Percentiles rank a stretch among this genome's conserved stretches.
These are phyloP conservation scores for Pyrenophora teres DNA, from an alignment of 2,329 filamentous ascomycete genomes.

Conservation along the genomic window DNA sequence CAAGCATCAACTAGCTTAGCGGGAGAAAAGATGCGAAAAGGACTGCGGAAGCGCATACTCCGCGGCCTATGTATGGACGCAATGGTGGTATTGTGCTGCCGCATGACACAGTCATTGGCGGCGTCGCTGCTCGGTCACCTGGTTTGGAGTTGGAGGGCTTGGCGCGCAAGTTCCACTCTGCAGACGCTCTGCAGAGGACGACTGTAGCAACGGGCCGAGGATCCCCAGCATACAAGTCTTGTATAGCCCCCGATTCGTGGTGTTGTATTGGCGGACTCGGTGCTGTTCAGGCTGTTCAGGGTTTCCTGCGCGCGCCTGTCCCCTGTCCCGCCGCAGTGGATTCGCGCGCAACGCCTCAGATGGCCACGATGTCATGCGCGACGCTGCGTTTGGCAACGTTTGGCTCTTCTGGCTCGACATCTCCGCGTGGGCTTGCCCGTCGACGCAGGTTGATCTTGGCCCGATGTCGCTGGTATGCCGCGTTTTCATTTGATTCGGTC, in stretches of 20 bases:
- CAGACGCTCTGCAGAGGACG: constrained; percentile 28
- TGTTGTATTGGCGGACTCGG: neutral
- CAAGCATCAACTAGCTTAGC: constrained; percentile 10
- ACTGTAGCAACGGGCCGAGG: constrained; percentile 11
- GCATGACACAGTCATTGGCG: constrained; percentile 35
- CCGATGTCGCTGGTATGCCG: constrained; percentile 34
- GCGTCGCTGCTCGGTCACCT: constrained; percentile 18
- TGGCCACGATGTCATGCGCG: constrained; percentile 20
- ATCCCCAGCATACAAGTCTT: neutral
- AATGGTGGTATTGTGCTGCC: constrained; percentile 19
- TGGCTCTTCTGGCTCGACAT: constrained; percentile 18
- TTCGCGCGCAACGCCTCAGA: neutral
- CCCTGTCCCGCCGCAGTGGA: constrained; percentile 1
- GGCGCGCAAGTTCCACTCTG: constrained; percentile 19
- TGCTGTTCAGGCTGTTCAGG: neutral
- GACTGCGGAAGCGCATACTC: constrained; percentile 11
- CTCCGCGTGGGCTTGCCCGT: constrained; percentile 21
- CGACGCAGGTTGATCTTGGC: constrained; percentile 24
- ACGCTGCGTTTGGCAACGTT: constrained; percentile 18
- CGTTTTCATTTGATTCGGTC: constrained; percentile 39
- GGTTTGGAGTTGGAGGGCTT: constrained; percentile 20
- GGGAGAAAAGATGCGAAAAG: neutral
- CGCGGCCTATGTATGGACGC: constrained; percentile 16
- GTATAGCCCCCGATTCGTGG: neutral
- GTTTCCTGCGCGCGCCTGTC: neutral